Base-by-base conservation (phyloP, 164 flowering plant species). In the Macadamia integrifolia region DNA sequence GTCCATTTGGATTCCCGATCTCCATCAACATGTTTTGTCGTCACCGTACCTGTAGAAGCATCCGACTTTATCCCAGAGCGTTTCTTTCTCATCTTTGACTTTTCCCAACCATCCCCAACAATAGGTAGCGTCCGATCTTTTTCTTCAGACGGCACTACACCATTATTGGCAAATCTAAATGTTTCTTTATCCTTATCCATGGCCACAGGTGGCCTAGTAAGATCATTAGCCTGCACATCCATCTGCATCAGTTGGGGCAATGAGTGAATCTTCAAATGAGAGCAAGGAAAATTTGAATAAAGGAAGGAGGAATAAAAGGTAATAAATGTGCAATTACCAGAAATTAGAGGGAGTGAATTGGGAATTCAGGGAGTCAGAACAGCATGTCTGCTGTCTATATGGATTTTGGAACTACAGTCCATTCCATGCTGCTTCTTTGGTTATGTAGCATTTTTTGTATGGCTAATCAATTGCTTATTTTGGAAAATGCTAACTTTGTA, bases 21-120 rank as follows among this genome's bases (percentile, higher is more conserved):
- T 48, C 85, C 85, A 74, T 88, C 88, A 67, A 66, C 56, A 48
- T 82, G 74, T 74, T 81, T 84, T 35, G 70, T 50, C 29, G 80
- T 56, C 12, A 66, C 46, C 43, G 74, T 49, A 77, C 79, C 71
- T 31, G 80, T 65, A 75, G 86, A 77, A 72, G 65, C 75, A 78
- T 86, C 95, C 58, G 85, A 66, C 78, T 89, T 91, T 68, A 85
- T 88, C 35, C 77, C 88, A 61, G 96, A 86, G 48, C 95, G 97
- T 74, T 83, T 89, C 75, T 88, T 89, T 80, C 86, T 86, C 93
- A 86, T 87, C 76, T 86, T 89, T 72, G 95, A 74, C 80, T 87
- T 92, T 64, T 92, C 98, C 96, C 96, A 92, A 69, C 93, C 86
- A 73, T 88, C 92, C 60, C 74, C 80, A 62, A 81, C 80, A 73